Evolutionary conservation across 2,329 filamentous ascomycete species (phyloP).

Genomic region (Penicillium decumbens): DNA sequence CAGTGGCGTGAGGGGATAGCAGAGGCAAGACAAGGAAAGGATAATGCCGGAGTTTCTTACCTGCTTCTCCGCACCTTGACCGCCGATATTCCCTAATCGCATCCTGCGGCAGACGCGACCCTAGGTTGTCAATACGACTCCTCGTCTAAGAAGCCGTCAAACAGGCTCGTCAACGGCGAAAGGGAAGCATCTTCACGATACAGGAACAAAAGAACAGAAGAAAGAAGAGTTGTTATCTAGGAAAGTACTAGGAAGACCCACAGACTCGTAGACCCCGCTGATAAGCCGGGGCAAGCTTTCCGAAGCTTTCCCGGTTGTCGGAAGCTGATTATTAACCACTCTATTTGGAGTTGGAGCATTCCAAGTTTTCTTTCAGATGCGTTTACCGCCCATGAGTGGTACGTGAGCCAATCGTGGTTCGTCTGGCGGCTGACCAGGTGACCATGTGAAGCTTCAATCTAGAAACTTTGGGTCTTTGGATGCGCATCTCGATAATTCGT

Average conservation of each 20-base stretch:
- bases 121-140: not conserved
- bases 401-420: no score
- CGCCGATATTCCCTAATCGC: slow-evolving; percentile 6
- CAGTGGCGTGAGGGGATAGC: not conserved
- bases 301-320: no score
- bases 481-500: no score
- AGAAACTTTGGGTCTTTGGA: no score
- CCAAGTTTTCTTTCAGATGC: no score
- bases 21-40: slow-evolving; percentile 2
- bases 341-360: no score
- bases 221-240: not conserved
- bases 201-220: no score
- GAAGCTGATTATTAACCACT: slow-evolving; percentile 2
- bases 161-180: not conserved
- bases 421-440: no score
- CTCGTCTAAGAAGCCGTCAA: not conserved
- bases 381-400: no score
- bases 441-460: no score
- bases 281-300: slow-evolving; percentile 5
- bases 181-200: not conserved
- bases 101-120: not conserved
- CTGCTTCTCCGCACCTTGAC: slow-evolving; percentile 31
- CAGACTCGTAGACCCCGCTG: slow-evolving; percentile 7
- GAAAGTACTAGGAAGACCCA: not conserved
- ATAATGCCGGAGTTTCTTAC: slow-evolving; percentile 16